These are phyloP conservation scores for Botryotinia calthae DNA, from an alignment of 2,329 filamentous ascomycete genomes.

Conservation along the genomic window DNA sequence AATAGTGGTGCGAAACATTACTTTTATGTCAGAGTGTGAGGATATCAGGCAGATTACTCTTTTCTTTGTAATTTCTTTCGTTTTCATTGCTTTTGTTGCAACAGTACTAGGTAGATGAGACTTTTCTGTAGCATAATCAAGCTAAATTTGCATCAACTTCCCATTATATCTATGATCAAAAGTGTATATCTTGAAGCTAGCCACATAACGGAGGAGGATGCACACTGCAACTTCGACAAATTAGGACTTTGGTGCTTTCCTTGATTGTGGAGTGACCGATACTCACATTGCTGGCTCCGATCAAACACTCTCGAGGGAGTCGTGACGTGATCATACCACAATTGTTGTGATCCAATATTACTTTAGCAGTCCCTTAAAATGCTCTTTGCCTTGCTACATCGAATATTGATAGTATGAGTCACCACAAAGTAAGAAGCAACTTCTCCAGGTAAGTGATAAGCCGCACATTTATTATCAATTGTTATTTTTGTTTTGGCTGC, in stretches of 20 bases:
- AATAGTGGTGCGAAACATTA: slow-evolving; percentile 34
- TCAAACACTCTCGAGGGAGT: not conserved
- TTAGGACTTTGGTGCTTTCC: not conserved
- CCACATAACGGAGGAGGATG: not conserved
- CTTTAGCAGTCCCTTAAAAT: not conserved
- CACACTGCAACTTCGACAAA: not conserved
- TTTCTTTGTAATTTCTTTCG: slow-evolving; percentile 34
- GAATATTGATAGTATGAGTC: not conserved
- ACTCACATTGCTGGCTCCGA: not conserved
- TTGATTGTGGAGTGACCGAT: not conserved
- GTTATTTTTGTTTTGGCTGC: not conserved
- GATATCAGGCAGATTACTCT: slow-evolving; percentile 34
- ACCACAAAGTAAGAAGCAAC: not conserved
- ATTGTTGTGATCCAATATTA: not conserved
- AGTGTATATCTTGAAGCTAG: not conserved
- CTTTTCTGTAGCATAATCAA: slow-evolving; percentile 35
- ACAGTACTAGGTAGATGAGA: slow-evolving; percentile 26
- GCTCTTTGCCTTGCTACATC: not conserved
- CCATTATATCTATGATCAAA: not conserved
- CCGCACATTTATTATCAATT: not conserved
- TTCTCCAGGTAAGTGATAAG: not conserved
- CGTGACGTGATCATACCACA: not conserved
- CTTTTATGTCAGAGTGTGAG: slow-evolving; percentile 34
- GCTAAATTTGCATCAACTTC: slow-evolving; percentile 12
- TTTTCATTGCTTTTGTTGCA: slow-evolving; percentile 33